Evolutionary conservation across 306 rosid genomes (phyloP).

Genomic region (Quercus glauca): DNA sequence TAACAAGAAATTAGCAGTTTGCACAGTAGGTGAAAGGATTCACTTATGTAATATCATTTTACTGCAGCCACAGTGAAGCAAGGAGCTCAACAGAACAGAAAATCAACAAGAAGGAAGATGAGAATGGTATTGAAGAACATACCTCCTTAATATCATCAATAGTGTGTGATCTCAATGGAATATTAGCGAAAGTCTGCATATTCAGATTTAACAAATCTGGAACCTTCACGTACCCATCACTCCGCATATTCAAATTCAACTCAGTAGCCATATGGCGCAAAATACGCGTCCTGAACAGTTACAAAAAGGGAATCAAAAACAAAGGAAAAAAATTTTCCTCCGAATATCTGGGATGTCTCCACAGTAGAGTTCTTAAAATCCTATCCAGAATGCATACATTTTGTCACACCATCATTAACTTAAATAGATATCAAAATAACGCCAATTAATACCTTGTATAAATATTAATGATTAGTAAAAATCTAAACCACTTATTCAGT

Average conservation of each 20-base stretch:
- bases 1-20: background rate
- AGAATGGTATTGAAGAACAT: conserved; percentile 21
- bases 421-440: no score
- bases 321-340: background rate
- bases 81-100: background rate
- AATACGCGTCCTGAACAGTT: conserved; percentile 62
- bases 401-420: no score
- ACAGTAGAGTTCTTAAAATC: no score
- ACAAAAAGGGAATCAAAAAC: background rate
- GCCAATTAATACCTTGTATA: no score
- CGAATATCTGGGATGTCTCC: no score
- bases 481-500: no score
- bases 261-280: conserved; percentile 91
- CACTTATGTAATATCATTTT: background rate
- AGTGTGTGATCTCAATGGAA: conserved; percentile 72
- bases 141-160: conserved; percentile 87
- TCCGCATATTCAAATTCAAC: conserved; percentile 67
- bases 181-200: conserved; percentile 73
- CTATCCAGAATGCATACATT: no score
- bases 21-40: background rate
- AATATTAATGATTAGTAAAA: no score
- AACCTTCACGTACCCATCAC: conserved; percentile 79
- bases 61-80: background rate
- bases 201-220: conserved; percentile 69
- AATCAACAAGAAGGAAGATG: background rate